These are phyloP conservation scores for Thelonectria blattea DNA, from an alignment of 2,329 filamentous ascomycete genomes.

Conservation along the genomic window DNA sequence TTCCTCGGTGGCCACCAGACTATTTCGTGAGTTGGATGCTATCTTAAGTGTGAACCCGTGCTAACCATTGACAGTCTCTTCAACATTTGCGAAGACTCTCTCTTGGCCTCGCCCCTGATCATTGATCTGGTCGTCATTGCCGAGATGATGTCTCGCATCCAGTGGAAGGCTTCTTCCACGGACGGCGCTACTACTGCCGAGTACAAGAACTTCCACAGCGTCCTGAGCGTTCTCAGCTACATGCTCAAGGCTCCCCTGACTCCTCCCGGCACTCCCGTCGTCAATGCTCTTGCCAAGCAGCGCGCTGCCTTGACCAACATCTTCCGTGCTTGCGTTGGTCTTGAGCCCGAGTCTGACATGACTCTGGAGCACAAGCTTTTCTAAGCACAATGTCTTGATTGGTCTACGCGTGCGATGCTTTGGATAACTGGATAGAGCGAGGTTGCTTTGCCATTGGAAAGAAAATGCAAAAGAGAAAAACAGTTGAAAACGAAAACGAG, in stretches of 20 bases:
- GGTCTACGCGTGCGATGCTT: background rate
- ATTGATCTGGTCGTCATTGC: conserved; percentile 92
- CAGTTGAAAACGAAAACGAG: background rate
- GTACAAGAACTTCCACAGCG: conserved; percentile 94
- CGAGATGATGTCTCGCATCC: conserved; percentile 98
- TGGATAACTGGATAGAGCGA: background rate
- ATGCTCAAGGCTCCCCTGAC: conserved; percentile 98
- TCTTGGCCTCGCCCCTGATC: conserved; percentile 94
- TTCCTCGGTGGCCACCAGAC: conserved; percentile 99
- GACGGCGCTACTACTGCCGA: conserved; percentile 63
- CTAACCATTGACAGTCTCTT: conserved; percentile 70
- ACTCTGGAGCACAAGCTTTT: conserved; percentile 98
- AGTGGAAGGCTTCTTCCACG: conserved; percentile 74
- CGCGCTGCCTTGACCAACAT: conserved; percentile 94
- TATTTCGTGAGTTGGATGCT: conserved; percentile 67
- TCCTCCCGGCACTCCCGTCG: conserved; percentile 90
- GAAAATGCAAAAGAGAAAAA: conserved; percentile 26
- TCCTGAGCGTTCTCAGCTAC: conserved; percentile 96
- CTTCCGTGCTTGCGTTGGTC: conserved; percentile 94
- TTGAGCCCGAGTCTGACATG: conserved; percentile 99
- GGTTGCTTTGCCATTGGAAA: conserved; percentile 1
- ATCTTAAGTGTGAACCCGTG: background rate
- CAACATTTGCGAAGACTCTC: conserved; percentile 98
- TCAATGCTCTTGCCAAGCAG: conserved; percentile 97
- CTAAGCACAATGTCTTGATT: conserved; percentile 46